A percentile compares a stretch with the other conserved stretches of the same genome.
Evolutionary conservation across 179 eudicot species (phyloP).

Genomic region (Silene coronaria): DNA sequence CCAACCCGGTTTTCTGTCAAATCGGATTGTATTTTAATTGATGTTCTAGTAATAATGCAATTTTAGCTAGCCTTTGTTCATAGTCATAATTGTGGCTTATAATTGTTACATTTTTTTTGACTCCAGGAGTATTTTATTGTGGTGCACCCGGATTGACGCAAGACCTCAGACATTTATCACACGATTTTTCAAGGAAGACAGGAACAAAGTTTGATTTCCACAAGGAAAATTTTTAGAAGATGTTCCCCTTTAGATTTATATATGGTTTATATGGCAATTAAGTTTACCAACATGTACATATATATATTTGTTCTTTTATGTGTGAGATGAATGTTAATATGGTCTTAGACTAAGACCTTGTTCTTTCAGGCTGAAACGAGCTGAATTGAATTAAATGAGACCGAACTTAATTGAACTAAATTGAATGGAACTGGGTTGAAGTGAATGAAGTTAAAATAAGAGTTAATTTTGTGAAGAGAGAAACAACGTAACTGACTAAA

Average conservation of each 20-base stretch:
- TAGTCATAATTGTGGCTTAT: not conserved
- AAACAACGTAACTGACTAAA: too few species aligned
- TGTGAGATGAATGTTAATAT: not conserved
- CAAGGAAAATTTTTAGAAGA: conserved; percentile 39
- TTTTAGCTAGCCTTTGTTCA: not conserved
- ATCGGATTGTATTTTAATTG: too few species aligned
- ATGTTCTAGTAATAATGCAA: too few species aligned
- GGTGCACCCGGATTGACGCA: conserved; percentile 39
- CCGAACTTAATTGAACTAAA: too few species aligned
- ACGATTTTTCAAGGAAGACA: conserved; percentile 41
- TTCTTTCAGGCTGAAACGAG: too few species aligned
- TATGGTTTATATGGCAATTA: too few species aligned
- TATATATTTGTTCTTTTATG: not conserved
- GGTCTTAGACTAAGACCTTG: not conserved
- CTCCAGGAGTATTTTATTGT: conserved; percentile 45
- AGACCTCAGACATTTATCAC: conserved; percentile 32
- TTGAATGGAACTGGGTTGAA: too few species aligned
- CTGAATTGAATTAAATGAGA: too few species aligned
- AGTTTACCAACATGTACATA: too few species aligned
- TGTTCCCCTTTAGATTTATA: not conserved
- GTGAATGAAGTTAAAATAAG: too few species aligned
- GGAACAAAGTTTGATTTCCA: conserved; percentile 46
- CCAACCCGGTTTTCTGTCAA: too few species aligned
- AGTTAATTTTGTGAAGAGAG: too few species aligned
- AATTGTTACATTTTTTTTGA: not conserved